Percentiles rank a stretch among this genome's conserved stretches.
Conservation (phyloP, 345 rosid genomes). For the Corymbia maculata region DNA sequence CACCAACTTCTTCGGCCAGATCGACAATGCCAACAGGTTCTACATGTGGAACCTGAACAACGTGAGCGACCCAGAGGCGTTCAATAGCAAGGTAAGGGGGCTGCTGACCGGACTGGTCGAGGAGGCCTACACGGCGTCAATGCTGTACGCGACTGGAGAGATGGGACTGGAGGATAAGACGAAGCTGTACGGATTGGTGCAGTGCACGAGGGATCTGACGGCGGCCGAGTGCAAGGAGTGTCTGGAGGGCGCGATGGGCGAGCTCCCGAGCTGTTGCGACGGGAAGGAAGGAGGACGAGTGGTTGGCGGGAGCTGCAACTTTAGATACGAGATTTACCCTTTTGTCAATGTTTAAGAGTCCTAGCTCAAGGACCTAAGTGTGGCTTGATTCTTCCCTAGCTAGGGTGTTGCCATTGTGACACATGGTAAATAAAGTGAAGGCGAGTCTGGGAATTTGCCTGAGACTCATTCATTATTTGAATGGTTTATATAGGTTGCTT, state of each 20-base stretch:
- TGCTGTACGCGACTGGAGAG: conserved; percentile 16
- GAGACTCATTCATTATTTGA: not conserved
- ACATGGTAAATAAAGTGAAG: not conserved
- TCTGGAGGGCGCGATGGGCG: conserved; percentile 31
- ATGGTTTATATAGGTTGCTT: not conserved
- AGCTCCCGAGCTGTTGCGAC: conserved; percentile 47
- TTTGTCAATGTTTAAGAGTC: conserved; percentile 17
- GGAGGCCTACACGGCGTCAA: conserved; percentile 5
- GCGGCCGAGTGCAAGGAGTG: conserved; percentile 31
- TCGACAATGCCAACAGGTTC: conserved; percentile 24
- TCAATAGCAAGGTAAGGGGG: conserved; percentile 16
- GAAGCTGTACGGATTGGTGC: conserved; percentile 28
- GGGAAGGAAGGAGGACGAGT: conserved; percentile 64
- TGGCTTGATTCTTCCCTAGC: not conserved
- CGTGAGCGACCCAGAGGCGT: conserved; percentile 7
- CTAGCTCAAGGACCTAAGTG: not conserved
- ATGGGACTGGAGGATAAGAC: not conserved
- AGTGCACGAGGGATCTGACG: conserved; percentile 38
- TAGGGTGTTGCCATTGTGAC: not conserved
- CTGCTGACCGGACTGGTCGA: conserved; percentile 9
- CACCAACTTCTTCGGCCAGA: conserved; percentile 18
- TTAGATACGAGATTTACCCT: conserved; percentile 62
- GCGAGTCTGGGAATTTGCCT: not conserved
- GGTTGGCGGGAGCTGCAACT: conserved; percentile 46
- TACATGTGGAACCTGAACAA: conserved; percentile 13